A percentile compares a stretch with the other conserved stretches of the same genome.
These are phyloP conservation scores for Diaporthe aspalathi DNA, from an alignment of 2,329 filamentous ascomycete species.

Conservation along the genomic window DNA sequence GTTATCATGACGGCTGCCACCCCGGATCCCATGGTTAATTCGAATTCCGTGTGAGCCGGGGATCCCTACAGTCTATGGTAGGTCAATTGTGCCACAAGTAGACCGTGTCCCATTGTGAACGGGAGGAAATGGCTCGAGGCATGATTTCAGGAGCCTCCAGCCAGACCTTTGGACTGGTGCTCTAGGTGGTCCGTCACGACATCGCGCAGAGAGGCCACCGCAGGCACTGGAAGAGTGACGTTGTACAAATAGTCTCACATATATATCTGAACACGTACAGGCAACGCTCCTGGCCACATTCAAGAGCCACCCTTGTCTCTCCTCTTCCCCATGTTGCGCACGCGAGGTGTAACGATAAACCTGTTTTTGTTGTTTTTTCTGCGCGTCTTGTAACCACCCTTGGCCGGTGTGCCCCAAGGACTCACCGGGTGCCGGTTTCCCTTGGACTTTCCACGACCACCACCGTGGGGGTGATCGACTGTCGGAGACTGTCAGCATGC, in stretches of 20 bases:
- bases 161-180: not conserved
- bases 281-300: slow-evolving; percentile 15
- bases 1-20: not conserved
- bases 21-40: not conserved
- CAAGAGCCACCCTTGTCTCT: slow-evolving; percentile 60
- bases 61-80: not conserved
- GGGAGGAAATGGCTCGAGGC: not conserved
- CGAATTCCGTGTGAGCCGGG: not conserved
- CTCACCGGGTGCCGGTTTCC: slow-evolving; percentile 95
- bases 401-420: slow-evolving; percentile 93
- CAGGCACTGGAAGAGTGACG: not conserved
- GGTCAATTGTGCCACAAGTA: not conserved
- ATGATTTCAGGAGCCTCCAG: not conserved
- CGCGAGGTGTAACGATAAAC: slow-evolving; percentile 85
- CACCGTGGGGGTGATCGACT: slow-evolving; percentile 97
- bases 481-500: slow-evolving; percentile 38
- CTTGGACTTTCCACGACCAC: slow-evolving; percentile 99
- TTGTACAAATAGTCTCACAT: slow-evolving; percentile 20
- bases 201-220: not conserved
- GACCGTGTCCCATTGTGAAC: not conserved
- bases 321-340: slow-evolving; percentile 92
- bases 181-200: not conserved
- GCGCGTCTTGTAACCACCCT: slow-evolving; percentile 92
- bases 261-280: slow-evolving; percentile 45
- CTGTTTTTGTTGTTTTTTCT: slow-evolving; percentile 91